Evolutionary conservation across 352 stramenopile species (phyloP).

Genomic region (Phytophthora lateralis): DNA sequence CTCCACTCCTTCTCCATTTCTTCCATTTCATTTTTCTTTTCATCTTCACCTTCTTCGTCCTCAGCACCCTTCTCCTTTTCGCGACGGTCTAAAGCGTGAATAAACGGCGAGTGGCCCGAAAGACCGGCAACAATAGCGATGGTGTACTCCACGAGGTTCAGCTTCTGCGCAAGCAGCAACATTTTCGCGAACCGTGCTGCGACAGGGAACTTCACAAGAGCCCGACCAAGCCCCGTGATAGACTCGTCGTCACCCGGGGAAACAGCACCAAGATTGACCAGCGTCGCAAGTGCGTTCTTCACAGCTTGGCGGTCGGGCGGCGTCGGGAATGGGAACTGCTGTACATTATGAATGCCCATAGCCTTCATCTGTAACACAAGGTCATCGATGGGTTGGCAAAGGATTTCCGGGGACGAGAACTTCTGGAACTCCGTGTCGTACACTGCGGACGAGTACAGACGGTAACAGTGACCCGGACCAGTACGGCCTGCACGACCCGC

Average conservation of each 20-base stretch:
- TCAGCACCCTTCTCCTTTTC: constrained; percentile 46
- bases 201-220: constrained; percentile 89
- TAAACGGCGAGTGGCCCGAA: constrained; percentile 78
- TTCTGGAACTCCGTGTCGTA: constrained; percentile 95
- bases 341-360: constrained; percentile 96
- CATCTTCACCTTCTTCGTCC: constrained; percentile 30
- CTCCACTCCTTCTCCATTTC: constrained; percentile 80
- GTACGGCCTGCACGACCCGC: constrained; percentile 96
- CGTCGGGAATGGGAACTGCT: constrained; percentile 96
- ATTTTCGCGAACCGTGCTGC: constrained; percentile 91
- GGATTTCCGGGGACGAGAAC: constrained; percentile 91
- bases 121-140: constrained; percentile 83
- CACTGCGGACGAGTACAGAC: constrained; percentile 96
- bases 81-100: constrained; percentile 57
- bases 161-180: constrained; percentile 80
- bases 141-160: constrained; percentile 76
- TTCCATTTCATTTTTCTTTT: constrained; percentile 48
- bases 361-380: constrained; percentile 97
- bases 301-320: constrained; percentile 90
- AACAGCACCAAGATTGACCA: constrained; percentile 82
- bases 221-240: constrained; percentile 83
- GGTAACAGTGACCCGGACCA: constrained; percentile 97
- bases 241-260: constrained; percentile 53
- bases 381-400: constrained; percentile 94
- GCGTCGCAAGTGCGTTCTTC: constrained; percentile 81